Evolutionary conservation across 257 asterid genomes (phyloP), one percentile per base, ranked within the genome.

Genomic region (Jaltomata sinuosa): DNA sequence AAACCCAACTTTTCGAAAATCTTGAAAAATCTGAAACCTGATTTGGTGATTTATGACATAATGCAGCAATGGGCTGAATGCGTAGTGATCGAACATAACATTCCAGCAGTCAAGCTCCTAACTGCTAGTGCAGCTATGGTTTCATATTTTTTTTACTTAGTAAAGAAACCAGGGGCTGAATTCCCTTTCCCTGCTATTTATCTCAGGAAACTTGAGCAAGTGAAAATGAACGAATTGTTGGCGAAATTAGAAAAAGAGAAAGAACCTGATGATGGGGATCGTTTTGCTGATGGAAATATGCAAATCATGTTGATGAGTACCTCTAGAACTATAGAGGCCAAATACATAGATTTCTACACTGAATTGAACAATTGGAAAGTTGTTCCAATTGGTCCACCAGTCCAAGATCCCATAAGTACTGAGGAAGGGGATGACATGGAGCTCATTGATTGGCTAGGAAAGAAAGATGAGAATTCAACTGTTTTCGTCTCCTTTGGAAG

Each of bases 401-500:
- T 50, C 54, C 54, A 50, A 50, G 54, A 50, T 50, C 21, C 54
- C 42, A 38, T 38, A 38, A 38, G n/a, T n/a, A n/a, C n/a, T n/a
- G n/a, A n/a, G n/a, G n/a, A n/a, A n/a, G n/a, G n/a, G 1, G 81
- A 61, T 15, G 74, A 12, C 0, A 64, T 2, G 1, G 84, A 85
- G 79, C 36, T 93, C 12, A 88, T 93, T 34, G 85, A 84, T 1
- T 93, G 97, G 97, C 87, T 92, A 0, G 89, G 83, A 6, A 62
- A 38, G 1, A 91, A 91, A 79, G 79, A 57, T 0, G 84, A 84
- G 77, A 0, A 18, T 64, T 93, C 97, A 11, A 81, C 84, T 32
- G 89, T 93, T 38, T 89, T 87, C 10, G 91, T 92, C 8, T 92
- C 93, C 0, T 93, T 93, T 19, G 95, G 97, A 64, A 92, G 89